Conservation (phyloP, 2,329 filamentous ascomycete genomes). For the Fusarium redolens region DNA sequence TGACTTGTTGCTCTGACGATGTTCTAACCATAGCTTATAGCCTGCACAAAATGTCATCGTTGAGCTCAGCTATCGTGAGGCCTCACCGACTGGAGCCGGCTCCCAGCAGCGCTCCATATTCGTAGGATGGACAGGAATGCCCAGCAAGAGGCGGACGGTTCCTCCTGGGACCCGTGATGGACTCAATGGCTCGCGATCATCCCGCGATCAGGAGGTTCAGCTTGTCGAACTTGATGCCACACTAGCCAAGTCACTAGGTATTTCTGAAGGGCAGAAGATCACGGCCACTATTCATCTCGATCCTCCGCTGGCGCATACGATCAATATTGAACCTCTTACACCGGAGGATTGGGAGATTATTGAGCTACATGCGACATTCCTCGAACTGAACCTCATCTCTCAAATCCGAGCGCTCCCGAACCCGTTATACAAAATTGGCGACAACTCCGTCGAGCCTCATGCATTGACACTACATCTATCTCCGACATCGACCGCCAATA, state of each 20-base stretch:
- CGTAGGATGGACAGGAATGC: conserved; percentile 97
- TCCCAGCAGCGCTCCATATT: conserved; percentile 77
- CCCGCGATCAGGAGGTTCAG: conserved; percentile 79
- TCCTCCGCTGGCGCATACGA: conserved; percentile 89
- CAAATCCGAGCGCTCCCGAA: conserved; percentile 96
- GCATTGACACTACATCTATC: conserved; percentile 92
- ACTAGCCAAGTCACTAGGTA: conserved; percentile 79
- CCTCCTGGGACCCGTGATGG: conserved; percentile 81
- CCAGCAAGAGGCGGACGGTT: conserved; percentile 84
- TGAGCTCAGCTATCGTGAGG: conserved; percentile 79
- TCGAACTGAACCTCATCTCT: conserved; percentile 91
- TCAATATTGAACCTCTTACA: conserved; percentile 96
- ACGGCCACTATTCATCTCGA: conserved; percentile 81
- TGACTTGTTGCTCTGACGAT: not conserved
- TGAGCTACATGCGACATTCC: conserved; percentile 93
- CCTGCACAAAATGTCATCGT: conserved; percentile 96
- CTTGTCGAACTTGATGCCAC: conserved; percentile 89
- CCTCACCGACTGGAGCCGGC: conserved; percentile 60
- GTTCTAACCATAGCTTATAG: conserved; percentile 56
- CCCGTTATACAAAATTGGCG: conserved; percentile 70
- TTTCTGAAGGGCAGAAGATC: conserved; percentile 85
- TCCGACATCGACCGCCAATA: conserved; percentile 93
- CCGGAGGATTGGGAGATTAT: conserved; percentile 99
- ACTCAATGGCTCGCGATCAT: conserved; percentile 68
- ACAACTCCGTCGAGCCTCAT: conserved; percentile 70